Percentiles rank a stretch among this genome's conserved stretches.
phyloP scores from a whole-genome alignment of 1,284 basidiomycete genomes.

The Ceratobasidium sp. region DNA sequence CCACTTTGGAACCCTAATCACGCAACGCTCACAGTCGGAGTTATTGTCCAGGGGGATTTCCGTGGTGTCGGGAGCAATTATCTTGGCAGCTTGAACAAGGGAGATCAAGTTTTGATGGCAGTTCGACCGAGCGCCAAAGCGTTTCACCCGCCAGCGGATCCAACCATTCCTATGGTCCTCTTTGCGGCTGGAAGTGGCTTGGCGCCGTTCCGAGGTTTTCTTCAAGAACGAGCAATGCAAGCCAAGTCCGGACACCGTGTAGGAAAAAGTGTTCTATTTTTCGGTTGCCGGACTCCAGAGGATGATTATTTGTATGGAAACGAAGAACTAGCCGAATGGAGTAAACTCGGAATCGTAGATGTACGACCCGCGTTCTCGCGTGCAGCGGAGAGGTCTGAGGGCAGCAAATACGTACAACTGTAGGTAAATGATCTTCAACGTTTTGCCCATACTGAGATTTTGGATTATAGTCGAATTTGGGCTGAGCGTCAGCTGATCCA shows the following conservation, averaged over 20 bases:
- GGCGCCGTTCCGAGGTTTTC: conserved; percentile 62
- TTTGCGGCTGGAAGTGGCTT: conserved; percentile 61
- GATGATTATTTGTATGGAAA: conserved; percentile 57
- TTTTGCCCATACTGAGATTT: too few species aligned
- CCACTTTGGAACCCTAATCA: conserved; percentile 57
- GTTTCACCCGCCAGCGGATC: conserved; percentile 61
- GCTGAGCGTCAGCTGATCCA: conserved; percentile 54
- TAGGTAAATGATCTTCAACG: too few species aligned
- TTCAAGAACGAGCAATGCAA: conserved; percentile 61
- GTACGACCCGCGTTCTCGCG: too few species aligned
- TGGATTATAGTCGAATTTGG: conserved; percentile 57
- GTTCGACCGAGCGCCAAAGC: conserved; percentile 54
- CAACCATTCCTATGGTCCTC: conserved; percentile 56
- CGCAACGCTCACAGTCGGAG: conserved; percentile 58
- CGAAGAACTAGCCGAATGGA: conserved; percentile 56
- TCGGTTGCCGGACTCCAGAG: conserved; percentile 57
- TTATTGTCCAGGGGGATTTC: conserved; percentile 53
- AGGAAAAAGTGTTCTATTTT: conserved; percentile 57
- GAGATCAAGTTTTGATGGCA: conserved; percentile 57
- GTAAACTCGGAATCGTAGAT: conserved; percentile 56
- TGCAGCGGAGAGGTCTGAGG: conserved; percentile 51
- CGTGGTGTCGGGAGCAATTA: conserved; percentile 61
- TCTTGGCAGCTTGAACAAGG: conserved; percentile 55
- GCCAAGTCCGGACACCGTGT: conserved; percentile 52
- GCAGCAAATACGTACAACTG: conserved; percentile 61